Evolutionary conservation across 2,329 filamentous ascomycete genomes (phyloP).

Genomic region (Dendryphion nanum): DNA sequence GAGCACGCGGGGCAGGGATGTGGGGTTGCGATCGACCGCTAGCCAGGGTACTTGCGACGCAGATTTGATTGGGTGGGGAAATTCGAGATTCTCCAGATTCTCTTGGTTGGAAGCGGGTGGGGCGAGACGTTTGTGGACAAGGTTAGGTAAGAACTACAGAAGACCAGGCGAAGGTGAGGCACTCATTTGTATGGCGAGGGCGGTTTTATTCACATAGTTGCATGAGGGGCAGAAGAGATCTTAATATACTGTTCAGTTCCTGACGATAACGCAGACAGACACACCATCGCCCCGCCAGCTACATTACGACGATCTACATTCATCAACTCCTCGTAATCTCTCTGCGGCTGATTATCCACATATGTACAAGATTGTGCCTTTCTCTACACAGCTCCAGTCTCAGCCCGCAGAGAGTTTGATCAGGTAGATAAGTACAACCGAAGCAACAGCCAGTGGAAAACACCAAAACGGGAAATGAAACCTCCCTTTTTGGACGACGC

Average conservation of each 20-base stretch:
- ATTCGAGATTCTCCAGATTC: too few relatives aligned
- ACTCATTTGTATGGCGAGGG: background rate
- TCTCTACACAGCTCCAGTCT: constrained; percentile 17
- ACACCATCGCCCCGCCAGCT: constrained; percentile 20
- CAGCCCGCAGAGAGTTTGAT: constrained; percentile 26
- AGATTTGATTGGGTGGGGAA: constrained; percentile 11
- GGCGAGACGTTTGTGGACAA: too few relatives aligned
- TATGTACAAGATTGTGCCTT: constrained; percentile 17
- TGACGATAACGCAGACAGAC: constrained; percentile 13
- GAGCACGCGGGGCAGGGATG: constrained; percentile 10
- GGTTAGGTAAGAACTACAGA: too few relatives aligned
- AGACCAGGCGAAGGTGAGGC: too few relatives aligned
- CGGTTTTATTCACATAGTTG: background rate
- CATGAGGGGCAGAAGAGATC: background rate
- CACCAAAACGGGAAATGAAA: background rate
- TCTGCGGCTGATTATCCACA: constrained; percentile 10
- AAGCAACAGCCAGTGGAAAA: constrained; percentile 4
- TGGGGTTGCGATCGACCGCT: constrained; percentile 11
- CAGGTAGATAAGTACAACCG: constrained; percentile 23
- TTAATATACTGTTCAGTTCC: constrained; percentile 15
- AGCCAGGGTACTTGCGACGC: constrained; percentile 8
- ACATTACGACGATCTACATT: constrained; percentile 27
- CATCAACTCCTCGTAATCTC: constrained; percentile 13
- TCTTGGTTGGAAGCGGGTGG: too few relatives aligned
- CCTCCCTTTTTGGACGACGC: constrained; percentile 2